Evolutionary conservation across 768 basidiomycete species (phyloP).

Genomic region (Cystobasidium tubakii): DNA sequence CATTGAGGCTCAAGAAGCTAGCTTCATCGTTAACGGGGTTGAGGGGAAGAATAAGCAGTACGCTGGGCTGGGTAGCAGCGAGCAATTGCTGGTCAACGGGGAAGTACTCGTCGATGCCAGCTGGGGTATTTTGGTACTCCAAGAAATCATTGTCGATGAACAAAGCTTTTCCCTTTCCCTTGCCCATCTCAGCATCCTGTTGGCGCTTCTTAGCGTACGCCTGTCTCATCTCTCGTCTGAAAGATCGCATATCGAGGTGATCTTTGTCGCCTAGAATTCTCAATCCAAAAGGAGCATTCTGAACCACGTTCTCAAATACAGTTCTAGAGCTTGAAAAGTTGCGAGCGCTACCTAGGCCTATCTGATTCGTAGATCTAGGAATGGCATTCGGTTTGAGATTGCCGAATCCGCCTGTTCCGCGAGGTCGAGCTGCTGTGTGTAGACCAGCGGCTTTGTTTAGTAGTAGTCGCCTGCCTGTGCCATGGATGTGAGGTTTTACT

Average conservation of each 20-base stretch:
- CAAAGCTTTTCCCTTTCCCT: slow-evolving; percentile 2
- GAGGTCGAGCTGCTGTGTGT: slow-evolving; percentile 20
- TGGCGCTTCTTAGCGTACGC: neutral
- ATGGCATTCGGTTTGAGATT: slow-evolving; percentile 9
- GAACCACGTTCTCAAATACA: slow-evolving; percentile 30
- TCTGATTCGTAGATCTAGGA: slow-evolving; percentile 2
- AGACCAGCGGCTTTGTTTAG: slow-evolving; percentile 3
- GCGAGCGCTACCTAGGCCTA: slow-evolving; percentile 21
- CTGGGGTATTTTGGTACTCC: neutral
- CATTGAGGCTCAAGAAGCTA: slow-evolving; percentile 15
- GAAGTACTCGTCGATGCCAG: slow-evolving; percentile 22
- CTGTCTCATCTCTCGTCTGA: slow-evolving; percentile 16
- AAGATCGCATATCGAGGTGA: slow-evolving; percentile 15
- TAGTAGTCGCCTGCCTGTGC: neutral
- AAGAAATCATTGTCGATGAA: neutral
- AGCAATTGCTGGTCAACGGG: neutral
- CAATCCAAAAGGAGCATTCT: slow-evolving; percentile 30
- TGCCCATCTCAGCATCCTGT: slow-evolving; percentile 17
- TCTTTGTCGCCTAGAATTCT: slow-evolving; percentile 26
- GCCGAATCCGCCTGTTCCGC: slow-evolving; percentile 14
- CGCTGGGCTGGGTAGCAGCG: slow-evolving; percentile 9
- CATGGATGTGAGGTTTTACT: neutral
- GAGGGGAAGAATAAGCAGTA: slow-evolving; percentile 29
- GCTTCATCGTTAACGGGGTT: slow-evolving; percentile 18
- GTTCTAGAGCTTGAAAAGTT: slow-evolving; percentile 28